A percentile compares a stretch with the other conserved stretches of the same genome.
Evolutionary conservation across 345 rosid genomes (phyloP).

Genomic region (Euphorbia peplus): DNA sequence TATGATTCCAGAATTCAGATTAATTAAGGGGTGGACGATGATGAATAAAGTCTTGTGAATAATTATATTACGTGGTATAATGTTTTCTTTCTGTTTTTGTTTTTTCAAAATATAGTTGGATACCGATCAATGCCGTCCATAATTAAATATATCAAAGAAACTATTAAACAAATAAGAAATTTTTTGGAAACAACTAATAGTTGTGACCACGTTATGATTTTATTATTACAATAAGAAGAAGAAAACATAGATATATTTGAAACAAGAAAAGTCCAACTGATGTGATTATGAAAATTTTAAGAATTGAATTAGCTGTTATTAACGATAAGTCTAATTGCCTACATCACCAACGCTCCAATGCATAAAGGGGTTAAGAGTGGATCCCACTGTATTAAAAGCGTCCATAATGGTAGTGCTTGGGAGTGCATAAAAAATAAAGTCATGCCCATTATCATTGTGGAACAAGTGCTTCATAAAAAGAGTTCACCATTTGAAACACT

Average conservation of each 20-base stretch:
- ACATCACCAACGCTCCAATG: slow-evolving; percentile 14
- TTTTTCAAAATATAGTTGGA: not conserved
- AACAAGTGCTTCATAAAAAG: too few relatives aligned
- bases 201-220: not conserved
- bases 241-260: not conserved
- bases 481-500: too few relatives aligned
- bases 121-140: not conserved
- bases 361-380: not conserved
- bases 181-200: not conserved
- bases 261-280: not conserved
- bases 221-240: not conserved
- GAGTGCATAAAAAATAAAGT: too few relatives aligned
- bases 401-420: too few relatives aligned
- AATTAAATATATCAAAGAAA: not conserved
- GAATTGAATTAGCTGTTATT: slow-evolving; percentile 5
- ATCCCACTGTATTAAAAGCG: slow-evolving; percentile 1
- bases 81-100: not conserved
- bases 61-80: not conserved
- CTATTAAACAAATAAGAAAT: too few relatives aligned
- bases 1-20: not conserved
- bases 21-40: too few relatives aligned
- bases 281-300: not conserved
- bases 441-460: too few relatives aligned
- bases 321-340: slow-evolving; percentile 1
- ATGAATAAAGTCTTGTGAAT: not conserved